Conservation (phyloP, 331 rosid species). For the Malus hybrid region DNA sequence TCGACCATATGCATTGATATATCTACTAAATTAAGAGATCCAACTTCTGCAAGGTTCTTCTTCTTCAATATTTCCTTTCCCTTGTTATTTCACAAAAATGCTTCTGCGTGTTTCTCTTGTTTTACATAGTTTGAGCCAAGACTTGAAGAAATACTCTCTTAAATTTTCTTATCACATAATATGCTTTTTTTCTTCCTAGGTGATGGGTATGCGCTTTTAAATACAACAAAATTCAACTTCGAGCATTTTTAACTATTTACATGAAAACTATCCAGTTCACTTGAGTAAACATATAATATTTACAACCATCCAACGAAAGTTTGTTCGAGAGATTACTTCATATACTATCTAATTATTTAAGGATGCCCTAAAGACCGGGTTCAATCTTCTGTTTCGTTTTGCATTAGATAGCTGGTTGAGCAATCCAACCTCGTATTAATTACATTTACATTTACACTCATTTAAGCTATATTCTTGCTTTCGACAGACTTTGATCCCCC, state of each 20-base stretch:
- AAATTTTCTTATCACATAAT: background rate
- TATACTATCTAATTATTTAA: background rate
- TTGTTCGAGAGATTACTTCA: too few species aligned
- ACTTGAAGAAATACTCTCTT: background rate
- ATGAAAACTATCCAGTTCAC: background rate
- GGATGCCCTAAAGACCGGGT: too few species aligned
- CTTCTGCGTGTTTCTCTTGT: too few species aligned
- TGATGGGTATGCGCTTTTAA: background rate
- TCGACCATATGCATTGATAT: too few species aligned
- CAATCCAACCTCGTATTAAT: background rate
- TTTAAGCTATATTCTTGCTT: background rate
- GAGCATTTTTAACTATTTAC: background rate
- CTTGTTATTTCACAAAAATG: too few species aligned
- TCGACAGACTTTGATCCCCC: conserved; percentile 33
- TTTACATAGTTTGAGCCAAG: too few species aligned
- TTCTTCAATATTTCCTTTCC: too few species aligned
- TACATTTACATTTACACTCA: background rate
- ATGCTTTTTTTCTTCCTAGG: background rate
- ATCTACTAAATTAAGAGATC: too few species aligned
- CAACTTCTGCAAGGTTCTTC: too few species aligned
- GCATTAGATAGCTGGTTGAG: too few species aligned
- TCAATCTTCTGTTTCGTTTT: too few species aligned
- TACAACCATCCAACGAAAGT: background rate
- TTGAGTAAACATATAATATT: background rate
- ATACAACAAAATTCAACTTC: background rate